These are phyloP conservation scores for Lipomyces lipofer DNA, from an alignment of 805 yeast species.

Conservation along the genomic window DNA sequence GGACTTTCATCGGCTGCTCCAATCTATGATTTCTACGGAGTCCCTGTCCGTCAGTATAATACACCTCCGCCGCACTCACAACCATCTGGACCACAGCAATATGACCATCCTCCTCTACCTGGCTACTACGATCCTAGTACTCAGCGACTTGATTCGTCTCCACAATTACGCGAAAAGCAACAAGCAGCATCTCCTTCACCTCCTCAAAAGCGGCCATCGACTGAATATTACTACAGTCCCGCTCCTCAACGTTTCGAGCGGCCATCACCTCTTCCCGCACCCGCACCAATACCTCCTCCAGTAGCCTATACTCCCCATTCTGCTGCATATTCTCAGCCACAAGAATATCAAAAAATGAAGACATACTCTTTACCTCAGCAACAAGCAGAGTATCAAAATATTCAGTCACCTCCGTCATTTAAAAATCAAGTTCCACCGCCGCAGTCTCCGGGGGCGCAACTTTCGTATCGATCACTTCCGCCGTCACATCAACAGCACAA, in stretches of 20 bases:
- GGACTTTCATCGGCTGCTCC: no score
- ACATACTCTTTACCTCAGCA: no score
- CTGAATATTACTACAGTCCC: neutral
- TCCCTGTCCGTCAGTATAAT: neutral
- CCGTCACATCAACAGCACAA: conserved; percentile 3
- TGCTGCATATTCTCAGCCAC: neutral
- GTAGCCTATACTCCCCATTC: neutral
- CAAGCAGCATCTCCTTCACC: neutral
- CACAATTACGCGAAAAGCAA: neutral
- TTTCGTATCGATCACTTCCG: neutral
- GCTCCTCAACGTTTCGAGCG: neutral
- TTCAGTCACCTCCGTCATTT: no score
- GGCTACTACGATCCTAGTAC: neutral
- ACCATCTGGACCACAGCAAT: neutral
- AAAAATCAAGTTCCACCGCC: no score
- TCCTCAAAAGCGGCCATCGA: neutral
- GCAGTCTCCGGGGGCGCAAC: neutral
- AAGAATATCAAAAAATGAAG: neutral
- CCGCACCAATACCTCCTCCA: neutral
- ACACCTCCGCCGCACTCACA: neutral
- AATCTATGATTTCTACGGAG: no score
- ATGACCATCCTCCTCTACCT: neutral
- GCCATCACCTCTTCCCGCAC: neutral
- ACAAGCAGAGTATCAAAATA: neutral
- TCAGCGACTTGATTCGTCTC: neutral